These are phyloP conservation scores for Saccharum spontaneum DNA, from an alignment of 176 grass and related monocot species.

Conservation along the genomic window DNA sequence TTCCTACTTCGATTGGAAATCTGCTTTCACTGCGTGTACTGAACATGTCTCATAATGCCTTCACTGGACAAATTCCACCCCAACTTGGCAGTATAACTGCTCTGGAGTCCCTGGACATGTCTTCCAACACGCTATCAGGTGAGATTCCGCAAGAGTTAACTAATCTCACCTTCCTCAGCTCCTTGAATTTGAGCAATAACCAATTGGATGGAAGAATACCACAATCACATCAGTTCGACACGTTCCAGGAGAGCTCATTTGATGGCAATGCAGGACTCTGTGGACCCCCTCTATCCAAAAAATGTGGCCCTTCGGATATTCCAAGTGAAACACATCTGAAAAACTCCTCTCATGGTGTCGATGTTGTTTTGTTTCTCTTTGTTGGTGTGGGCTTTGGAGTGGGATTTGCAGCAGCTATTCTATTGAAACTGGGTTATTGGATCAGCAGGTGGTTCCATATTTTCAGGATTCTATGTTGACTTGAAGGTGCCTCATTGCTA, in stretches of 20 bases:
- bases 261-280: background rate
- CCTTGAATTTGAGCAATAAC: slow-evolving; percentile 30
- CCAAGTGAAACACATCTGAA: background rate
- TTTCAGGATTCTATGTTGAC: background rate
- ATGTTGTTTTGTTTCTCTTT: slow-evolving; percentile 24
- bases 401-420: slow-evolving; percentile 2
- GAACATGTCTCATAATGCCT: slow-evolving; percentile 21
- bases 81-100: background rate
- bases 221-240: background rate
- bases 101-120: slow-evolving; percentile 36
- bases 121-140: slow-evolving; percentile 33
- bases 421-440: background rate
- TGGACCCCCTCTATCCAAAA: slow-evolving; percentile 8
- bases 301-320: background rate
- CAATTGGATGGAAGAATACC: background rate
- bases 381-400: slow-evolving; percentile 15
- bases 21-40: background rate
- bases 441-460: background rate
- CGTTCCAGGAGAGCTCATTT: background rate
- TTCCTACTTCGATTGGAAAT: background rate
- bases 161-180: slow-evolving; percentile 31
- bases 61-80: slow-evolving; percentile 7
- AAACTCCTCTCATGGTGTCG: background rate
- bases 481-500: background rate
- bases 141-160: slow-evolving; percentile 24